Evolutionary conservation across 192 early-diverging fungal species (phyloP), one percentile per base, ranked within the genome.

Genomic region (Podochytrium sp.): DNA sequence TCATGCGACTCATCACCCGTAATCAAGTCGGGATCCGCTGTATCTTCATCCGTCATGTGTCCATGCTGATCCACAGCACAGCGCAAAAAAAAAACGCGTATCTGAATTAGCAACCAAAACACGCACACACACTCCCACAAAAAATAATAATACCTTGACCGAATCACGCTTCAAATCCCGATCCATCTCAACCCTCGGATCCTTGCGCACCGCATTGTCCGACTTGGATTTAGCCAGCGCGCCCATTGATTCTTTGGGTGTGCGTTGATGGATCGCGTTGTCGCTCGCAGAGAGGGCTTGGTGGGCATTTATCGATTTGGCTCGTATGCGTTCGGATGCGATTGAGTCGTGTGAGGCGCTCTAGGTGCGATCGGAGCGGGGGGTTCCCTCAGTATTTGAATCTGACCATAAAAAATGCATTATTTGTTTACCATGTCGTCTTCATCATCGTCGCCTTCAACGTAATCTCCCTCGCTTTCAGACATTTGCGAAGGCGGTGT

Each of bases 381-480:
- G 7, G n/a, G n/a, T n/a, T n/a, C n/a, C n/a, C n/a, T n/a, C n/a
- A n/a, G n/a, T n/a, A n/a, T n/a, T n/a, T n/a, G n/a, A n/a, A n/a
- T n/a, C n/a, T n/a, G n/a, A n/a, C n/a, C n/a, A n/a, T 33, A 27
- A 53, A 70, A 20, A 0, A 10, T 34, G 39, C 43, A 12, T 20
- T 42, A 30, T 35, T 55, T 33, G 34, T 18, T n/a, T 58, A 55
- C 40, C 14, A 75, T 59, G 23, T 58, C 64, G n/a, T 72, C 49
- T 35, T 73, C 79, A 67, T 81, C 79, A 12, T 80, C 81, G n/a
- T 66, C 75, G n/a, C 75, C 82, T 3, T 85, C 67, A 27, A 76
- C 80, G 40, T 84, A 84, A n/a, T 81, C 84, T 18, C 80, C 82
- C 14, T 84, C 82, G 43, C 80, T 78, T 12, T 78, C 76, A 7